Evolutionary conservation across 1,284 basidiomycete species (phyloP).

Genomic region (Ceratorhiza oryzae-sativae): DNA sequence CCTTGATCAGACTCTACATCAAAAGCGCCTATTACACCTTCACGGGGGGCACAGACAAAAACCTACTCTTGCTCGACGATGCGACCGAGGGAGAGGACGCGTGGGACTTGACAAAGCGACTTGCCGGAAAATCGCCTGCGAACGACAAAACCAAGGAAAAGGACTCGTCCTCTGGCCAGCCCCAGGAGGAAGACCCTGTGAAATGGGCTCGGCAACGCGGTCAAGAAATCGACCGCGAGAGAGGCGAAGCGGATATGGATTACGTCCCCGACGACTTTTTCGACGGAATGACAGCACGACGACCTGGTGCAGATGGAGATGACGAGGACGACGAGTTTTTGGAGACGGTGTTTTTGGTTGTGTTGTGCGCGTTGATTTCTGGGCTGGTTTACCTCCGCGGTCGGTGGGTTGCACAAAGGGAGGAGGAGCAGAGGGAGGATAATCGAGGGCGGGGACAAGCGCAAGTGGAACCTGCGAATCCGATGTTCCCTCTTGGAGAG

Average conservation of each 20-base stretch:
- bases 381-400: constrained; percentile 73
- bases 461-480: constrained; percentile 5
- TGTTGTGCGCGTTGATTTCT: constrained; percentile 69
- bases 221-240: constrained; percentile 66
- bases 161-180: constrained; percentile 15
- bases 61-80: constrained; percentile 70
- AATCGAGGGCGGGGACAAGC: constrained; percentile 3
- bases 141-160: constrained; percentile 54
- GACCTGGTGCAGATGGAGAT: constrained; percentile 55
- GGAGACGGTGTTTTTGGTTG: constrained; percentile 74
- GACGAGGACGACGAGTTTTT: constrained; percentile 67
- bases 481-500: constrained; percentile 32
- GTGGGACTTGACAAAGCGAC: constrained; percentile 75
- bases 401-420: constrained; percentile 60
- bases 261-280: constrained; percentile 58
- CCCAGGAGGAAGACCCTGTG: constrained; percentile 44
- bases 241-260: constrained; percentile 66
- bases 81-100: constrained; percentile 61
- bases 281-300: constrained; percentile 65
- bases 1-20: constrained; percentile 81
- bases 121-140: constrained; percentile 58
- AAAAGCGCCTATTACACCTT: constrained; percentile 85
- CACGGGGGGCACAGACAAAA: constrained; percentile 66
- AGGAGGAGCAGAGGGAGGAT: constrained; percentile 14
- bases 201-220: constrained; percentile 78